A percentile compares a stretch with the other conserved stretches of the same genome.
phyloP scores from a whole-genome alignment of 2,329 filamentous ascomycete species.

The Fusarium sp. region DNA sequence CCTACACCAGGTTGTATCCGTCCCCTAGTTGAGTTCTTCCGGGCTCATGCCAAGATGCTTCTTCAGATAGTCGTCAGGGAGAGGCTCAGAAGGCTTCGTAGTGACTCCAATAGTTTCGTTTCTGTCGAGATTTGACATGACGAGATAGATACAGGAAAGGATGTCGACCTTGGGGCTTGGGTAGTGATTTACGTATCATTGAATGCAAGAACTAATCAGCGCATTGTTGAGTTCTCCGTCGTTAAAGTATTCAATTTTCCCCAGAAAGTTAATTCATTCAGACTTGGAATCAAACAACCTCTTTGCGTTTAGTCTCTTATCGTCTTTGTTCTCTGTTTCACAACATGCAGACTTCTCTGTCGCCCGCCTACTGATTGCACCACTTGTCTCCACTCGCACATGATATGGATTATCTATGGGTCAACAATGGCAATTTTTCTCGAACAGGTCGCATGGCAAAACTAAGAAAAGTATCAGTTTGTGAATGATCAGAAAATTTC shows the following conservation, averaged over 20 bases:
- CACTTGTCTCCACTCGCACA: slow-evolving; percentile 14
- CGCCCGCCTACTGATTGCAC: background rate
- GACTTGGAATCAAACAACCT: fast-evolving
- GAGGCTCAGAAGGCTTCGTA: too few species aligned
- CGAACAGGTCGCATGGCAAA: background rate
- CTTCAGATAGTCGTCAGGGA: too few species aligned
- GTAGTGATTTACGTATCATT: background rate
- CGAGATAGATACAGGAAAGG: too few species aligned
- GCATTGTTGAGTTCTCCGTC: fast-evolving
- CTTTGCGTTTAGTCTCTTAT: too few species aligned
- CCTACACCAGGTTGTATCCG: too few species aligned
- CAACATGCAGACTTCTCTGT: background rate
- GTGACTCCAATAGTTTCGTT: too few species aligned
- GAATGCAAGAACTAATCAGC: too few species aligned
- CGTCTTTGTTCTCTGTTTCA: background rate
- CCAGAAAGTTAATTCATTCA: fast-evolving
- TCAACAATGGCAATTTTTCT: background rate
- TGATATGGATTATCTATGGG: background rate
- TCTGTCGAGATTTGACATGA: too few species aligned
- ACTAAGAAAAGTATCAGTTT: background rate
- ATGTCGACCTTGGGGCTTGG: background rate
- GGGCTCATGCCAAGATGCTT: too few species aligned
- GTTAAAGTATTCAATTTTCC: background rate
- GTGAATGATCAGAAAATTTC: background rate
- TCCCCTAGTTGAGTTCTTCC: too few species aligned